Evolutionary conservation across 73 alveolate species (phyloP), one percentile per base, ranked within the genome.

Genomic region (Diophrys appendiculata): DNA sequence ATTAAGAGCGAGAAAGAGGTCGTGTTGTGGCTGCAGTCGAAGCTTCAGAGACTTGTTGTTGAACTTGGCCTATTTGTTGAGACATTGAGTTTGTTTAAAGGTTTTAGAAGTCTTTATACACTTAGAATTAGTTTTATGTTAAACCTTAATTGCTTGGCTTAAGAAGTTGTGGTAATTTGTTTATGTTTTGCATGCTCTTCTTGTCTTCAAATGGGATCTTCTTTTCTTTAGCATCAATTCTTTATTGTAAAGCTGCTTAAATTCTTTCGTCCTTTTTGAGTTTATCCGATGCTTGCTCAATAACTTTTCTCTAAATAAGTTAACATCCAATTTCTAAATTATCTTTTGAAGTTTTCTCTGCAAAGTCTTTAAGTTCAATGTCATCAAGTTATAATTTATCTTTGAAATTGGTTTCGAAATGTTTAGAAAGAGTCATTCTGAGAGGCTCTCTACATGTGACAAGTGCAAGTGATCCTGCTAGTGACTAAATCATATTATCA

Each of bases 401-500:
- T 14, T 64, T 31, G 32, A 82, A 29, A n/a, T 54, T 28, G 71
- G 94, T 95, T 77, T 88, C 92, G 53, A 97, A 81, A 85, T 88
- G 87, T 75, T 93, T 89, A 43, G 89, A 76, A 55, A 94, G 82
- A 35, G 96, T 84, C 88, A 90, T 92, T 71, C 94, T 91, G 34
- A 97, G 88, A 5, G 99, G 99, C 68, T 97, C 99, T 87, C 95
- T 96, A 76, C 99, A 97, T 0, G 99, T 97, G 29, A 97, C 98
- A 33, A 91, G 90, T 22, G 99, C 99, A 54, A 97, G 89, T 22
- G 96, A 85, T 0, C 99, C 99, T 27, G 99, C 97, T 32, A 97
- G 78, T 53, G 93, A 88, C 82, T 95, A 69, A 18, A 96, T 96
- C 31, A 94, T 95, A 78, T 87, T 77, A 25, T 88, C 90, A n/a